Evolutionary conservation across 2,329 filamentous ascomycete species (phyloP), one percentile per base, ranked within the genome.

Genomic region (Trichoderma pleuroti): DNA sequence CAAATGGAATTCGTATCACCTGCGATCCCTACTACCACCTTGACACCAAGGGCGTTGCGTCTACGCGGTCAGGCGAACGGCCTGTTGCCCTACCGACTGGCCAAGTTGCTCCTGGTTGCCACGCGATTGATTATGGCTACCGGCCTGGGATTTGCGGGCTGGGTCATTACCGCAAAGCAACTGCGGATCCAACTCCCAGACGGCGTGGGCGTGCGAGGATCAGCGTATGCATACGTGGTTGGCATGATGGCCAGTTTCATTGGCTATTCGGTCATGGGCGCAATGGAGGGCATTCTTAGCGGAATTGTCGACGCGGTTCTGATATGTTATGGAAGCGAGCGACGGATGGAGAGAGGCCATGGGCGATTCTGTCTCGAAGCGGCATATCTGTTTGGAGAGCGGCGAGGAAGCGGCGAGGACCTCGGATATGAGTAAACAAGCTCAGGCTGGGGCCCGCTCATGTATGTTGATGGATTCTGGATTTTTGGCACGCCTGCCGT

Each of bases 301-400:
- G 93, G 93, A 67, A 94, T 97, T 66, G 88, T 97, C 5, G 94
- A 97, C 80, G 94, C 92, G 4, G 90, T 93, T 42, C 88, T 98
- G 28, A 91, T 99, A 14, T 99, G 96, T 83, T 98, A 97, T 88
- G 94, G 93, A 30, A 97, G 93, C 76, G 96, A 99, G 82, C 86
- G 91, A 74, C 88, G 87, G 65, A 91, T 91, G 81, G 87, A 85
- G 69, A 87, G 87, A 73, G 88, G 88, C 24, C 88, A 86, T 64
- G 91, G 90, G 6, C 90, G 92, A 60, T 98, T 97, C 82, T 98
- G 95, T 80, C 90, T 96, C 72, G 95, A 98, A 81, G 95, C 95
- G 4, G 94, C 93, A 8, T 91, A 93, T 81, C 82, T 98, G 62
- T 97, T 98, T 84, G 93, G 93, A 24, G 92, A 92, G 73, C 78